Evolutionary conservation across 2,329 filamentous ascomycete genomes (phyloP), one percentile per base, ranked within the genome.

Genomic region (Alternaria panax): DNA sequence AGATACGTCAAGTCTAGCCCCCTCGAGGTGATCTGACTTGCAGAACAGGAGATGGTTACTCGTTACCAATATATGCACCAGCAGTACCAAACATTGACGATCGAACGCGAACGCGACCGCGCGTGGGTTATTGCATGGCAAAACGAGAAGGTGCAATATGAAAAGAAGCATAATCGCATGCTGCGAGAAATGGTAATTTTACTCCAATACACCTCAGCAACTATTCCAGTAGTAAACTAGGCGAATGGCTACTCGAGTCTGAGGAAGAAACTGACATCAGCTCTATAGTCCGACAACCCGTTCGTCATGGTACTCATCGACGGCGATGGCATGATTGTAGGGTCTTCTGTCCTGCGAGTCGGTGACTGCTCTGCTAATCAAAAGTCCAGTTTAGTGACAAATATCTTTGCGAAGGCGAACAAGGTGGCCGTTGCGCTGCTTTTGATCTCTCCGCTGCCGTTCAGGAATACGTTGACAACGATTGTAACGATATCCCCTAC

Each of bases 291-390:
- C 18, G 65, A 65, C 3, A 83, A 86, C 72, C 81, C 84, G 5
- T 87, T 84, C 64, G 78, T 87, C 40, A 72, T 85, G 16, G 78
- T 85, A 30, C 76, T 87, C 34, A 78, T 87, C 48, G 85, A 87
- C 65, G 85, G 84, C 40, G 83, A 86, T 63, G 83, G 81, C 43
- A 82, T 85, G 73, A 80, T 87, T 62, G 67, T 67, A 24, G 59
- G 66, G 2, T 30, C 2, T 1, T 59, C 64, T 40, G 14, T 61
- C 25, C 18, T 22, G 3, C 25, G 24, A 7, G 12, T 16, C 11
- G 27, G 25, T 7, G 12, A 43, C 18, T 20, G 7, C 2, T 32
- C 7, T 32, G 45, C 58, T 60, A 22, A 76, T 65, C 14, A 20
- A 14, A 22, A 27, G 16, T 14, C 18, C 14, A 70, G 67, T 87